A percentile compares a stretch with the other conserved stretches of the same genome.
Evolutionary conservation across 2,329 filamentous ascomycete genomes (phyloP).

Genomic region (Fusarium virguliforme): DNA sequence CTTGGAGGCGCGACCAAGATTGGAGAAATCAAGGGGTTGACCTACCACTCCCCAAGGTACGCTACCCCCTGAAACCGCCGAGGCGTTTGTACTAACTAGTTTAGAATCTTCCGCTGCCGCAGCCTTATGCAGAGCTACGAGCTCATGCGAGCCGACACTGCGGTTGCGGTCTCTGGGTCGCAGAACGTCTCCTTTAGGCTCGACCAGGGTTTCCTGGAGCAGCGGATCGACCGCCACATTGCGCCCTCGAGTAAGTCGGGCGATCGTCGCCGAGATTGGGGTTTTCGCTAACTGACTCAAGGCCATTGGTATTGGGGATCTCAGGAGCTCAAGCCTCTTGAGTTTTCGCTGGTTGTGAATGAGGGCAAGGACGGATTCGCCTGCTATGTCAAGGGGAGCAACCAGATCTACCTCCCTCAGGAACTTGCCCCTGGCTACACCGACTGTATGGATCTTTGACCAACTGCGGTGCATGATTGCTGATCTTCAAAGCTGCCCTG

Average conservation of each 20-base stretch:
- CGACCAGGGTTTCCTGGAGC: constrained; percentile 12
- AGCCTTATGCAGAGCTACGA: constrained; percentile 34
- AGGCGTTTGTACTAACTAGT: neutral
- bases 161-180: constrained; percentile 13
- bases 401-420: constrained; percentile 27
- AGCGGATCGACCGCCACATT: constrained; percentile 26
- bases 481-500: neutral
- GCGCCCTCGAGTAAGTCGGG: constrained; percentile 13
- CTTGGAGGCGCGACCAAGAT: constrained; percentile 1
- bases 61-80: neutral
- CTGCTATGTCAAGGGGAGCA: constrained; percentile 26
- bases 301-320: constrained; percentile 27
- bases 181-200: constrained; percentile 31
- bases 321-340: constrained; percentile 12
- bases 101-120: constrained; percentile 21
- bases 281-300: neutral
- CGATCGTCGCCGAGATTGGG: too few species aligned
- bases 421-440: constrained; percentile 23
- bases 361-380: constrained; percentile 21
- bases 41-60: constrained; percentile 11
- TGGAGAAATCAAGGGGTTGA: constrained; percentile 12
- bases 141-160: constrained; percentile 10
- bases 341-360: constrained; percentile 24
- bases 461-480: neutral
- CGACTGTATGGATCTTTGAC: constrained; percentile 11